These are phyloP conservation scores for Yamadazyma taylorii DNA, from an alignment of 1,139 yeast genomes.

Conservation along the genomic window DNA sequence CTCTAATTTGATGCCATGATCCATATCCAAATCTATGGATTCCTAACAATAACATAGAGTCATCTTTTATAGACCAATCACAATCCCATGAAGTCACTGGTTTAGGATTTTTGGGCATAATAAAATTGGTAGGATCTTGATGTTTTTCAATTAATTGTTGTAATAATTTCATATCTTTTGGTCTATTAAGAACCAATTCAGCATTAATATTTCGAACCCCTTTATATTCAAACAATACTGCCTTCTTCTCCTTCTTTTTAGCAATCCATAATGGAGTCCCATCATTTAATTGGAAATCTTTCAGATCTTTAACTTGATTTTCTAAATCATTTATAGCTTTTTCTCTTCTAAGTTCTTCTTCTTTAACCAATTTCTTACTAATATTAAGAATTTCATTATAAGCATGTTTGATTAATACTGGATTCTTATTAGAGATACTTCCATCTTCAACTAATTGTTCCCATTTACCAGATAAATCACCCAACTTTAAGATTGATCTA, in stretches of 20 bases:
- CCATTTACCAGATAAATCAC: conserved; percentile 81
- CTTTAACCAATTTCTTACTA: conserved; percentile 62
- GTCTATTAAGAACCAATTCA: conserved; percentile 78
- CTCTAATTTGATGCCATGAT: conserved; percentile 91
- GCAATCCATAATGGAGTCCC: conserved; percentile 51
- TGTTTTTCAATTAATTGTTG: conserved; percentile 45
- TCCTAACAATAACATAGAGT: conserved; percentile 83
- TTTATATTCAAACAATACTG: conserved; percentile 83
- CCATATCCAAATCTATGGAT: conserved; percentile 94
- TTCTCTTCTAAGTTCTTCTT: conserved; percentile 64
- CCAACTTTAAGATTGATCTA: conserved; percentile 77
- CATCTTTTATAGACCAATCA: conserved; percentile 81
- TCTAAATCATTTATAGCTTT: conserved; percentile 59
- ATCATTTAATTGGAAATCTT: conserved; percentile 34
- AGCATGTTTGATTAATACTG: conserved; percentile 76
- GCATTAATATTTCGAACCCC: conserved; percentile 92
- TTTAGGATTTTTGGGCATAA: conserved; percentile 63
- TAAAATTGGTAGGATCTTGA: conserved; percentile 57
- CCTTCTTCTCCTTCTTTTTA: conserved; percentile 77
- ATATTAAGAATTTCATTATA: conserved; percentile 67
- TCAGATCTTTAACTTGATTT: conserved; percentile 49
- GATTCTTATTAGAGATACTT: conserved; percentile 79
- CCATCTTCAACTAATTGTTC: conserved; percentile 90
- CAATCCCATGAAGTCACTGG: conserved; percentile 91
- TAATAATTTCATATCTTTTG: conserved; percentile 73